Base-by-base conservation (phyloP, 495 filamentous ascomycete genomes). In the Aspergillus hancockii region DNA sequence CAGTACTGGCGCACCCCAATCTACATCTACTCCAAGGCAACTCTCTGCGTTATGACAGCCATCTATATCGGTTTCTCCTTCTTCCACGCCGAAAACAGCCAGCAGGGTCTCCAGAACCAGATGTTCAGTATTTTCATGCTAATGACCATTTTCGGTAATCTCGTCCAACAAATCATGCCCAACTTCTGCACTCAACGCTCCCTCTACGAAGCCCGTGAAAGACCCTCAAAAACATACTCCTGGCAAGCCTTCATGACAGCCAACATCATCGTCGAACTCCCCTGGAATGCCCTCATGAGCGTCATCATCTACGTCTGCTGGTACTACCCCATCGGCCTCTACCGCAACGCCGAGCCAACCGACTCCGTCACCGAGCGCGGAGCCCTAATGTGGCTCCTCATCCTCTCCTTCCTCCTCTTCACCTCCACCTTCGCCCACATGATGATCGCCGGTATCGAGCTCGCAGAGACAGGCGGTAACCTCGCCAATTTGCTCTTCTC, bases 21-120 rank as follows among this genome's bases (percentile, higher is more conserved):
- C 30, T 88, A 88, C 66, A 77, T 86, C 47, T 80, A 81, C 58
- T 79, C 78, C 45, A 89, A 90, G 69, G 61, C 81, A 18, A 70
- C 81, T 13, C 75, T 91, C 2, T 82, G 81, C 58, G 71, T 73
- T 22, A 38, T 78, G 16, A 71, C 77, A 10, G 58, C 83, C 1
- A 77, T 96, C 22, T 96, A 96, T 77, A 93, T 94, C 68, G 92
- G 92, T 40, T 94, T 98, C 79, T 91, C 91, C 54, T 96, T 98
- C 79, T 93, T 86, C 82, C 81, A 87, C 18, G 83, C 90, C 0
- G 71, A 84, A 58, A 91, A 88, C 75, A 83, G 82, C 16, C 73
- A 86, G 14, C 90, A 95, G 70, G 93, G 91, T 59, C 85, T 96
- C 16, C 91, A 94, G 66, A 96, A 96, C 70, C 90, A 93, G 70